Base-by-base conservation (phyloP, 73 alveolate genomes). In the Paramecium sonneborni region DNA sequence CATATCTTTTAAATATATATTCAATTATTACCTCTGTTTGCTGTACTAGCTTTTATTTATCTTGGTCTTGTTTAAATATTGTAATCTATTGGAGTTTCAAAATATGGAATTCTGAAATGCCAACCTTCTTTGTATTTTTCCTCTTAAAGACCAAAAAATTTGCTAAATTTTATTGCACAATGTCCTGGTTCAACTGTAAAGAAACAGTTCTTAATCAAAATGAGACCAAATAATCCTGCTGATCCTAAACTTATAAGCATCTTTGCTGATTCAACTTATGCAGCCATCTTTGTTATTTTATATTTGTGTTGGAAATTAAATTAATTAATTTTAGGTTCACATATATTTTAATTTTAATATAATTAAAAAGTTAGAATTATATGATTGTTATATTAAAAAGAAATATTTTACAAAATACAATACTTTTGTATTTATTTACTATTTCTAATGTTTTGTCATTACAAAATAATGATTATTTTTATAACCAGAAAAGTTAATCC, bases 21-120 rank as follows among this genome's bases (percentile, higher is more conserved):
- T 7, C 11, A 41, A 8, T 41, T 7, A 41, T 7, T 41, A 41
- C 57, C 57, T 92, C 93, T 93, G 35, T 98, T 95, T 10, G 99
- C 99, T 35, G 99, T 97, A 70, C 82, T 92, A 32, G 99, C 95
- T 76, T 93, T 93, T 93, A 97, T 72, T 21, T 82, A 57, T 20
- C 87, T 82, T 9, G 98, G 98, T 41, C 96, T 94, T 21, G 99
- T 96, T 32, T 98, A 92, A 89, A 95, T 96, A 56, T 97, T 98
- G 85, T 94, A 97, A 52, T 97, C 93, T 88, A 97, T 96, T 34
- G 99, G 99, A 46, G 97, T 93, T 92, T 97, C 99, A 92, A 97
- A 79, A 96, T 97, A 97, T 15, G 99, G 99, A 72, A 95, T 20
- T 95, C 90, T 92, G 82, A 97, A 76, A 89, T 97, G 99, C 96